phyloP scores from a whole-genome alignment of 2,329 filamentous ascomycete genomes.

The Beauveria medogensis region DNA sequence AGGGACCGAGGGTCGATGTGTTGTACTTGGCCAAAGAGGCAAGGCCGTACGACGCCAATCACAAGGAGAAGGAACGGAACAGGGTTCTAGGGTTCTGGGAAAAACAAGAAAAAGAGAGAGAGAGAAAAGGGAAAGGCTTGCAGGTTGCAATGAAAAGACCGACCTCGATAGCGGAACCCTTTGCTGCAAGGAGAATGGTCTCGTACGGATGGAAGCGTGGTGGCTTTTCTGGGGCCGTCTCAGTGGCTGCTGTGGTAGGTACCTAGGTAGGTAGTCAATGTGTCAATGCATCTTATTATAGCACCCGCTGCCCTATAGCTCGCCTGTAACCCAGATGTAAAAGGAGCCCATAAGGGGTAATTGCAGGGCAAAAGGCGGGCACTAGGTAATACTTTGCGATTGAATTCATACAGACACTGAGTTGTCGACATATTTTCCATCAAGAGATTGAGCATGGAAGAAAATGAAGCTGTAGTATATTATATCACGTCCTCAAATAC shows the following conservation, averaged over 20 bases:
- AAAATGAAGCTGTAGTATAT: no score
- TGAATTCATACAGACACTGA: no score
- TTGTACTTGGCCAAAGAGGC: background rate
- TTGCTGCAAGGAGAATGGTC: background rate
- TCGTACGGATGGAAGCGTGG: background rate
- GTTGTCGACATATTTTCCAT: no score
- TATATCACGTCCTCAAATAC: no score
- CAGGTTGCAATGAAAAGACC: background rate
- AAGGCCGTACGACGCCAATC: background rate
- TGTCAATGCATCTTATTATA: background rate
- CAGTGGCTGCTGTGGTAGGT: background rate
- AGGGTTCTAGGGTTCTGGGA: no score
- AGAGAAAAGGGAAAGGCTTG: background rate
- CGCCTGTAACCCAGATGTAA: background rate
- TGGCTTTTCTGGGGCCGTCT: background rate
- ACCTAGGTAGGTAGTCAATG: no score
- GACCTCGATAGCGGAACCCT: background rate
- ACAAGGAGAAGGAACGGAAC: background rate
- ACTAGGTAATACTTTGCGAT: no score
- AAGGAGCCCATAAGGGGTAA: no score
- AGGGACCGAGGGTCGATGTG: background rate
- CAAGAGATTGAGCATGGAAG: no score
- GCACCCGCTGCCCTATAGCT: background rate
- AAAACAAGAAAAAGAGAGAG: background rate
- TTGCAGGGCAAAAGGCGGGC: no score